A percentile compares a stretch with the other conserved stretches of the same genome.
Evolutionary conservation across 2,329 filamentous ascomycete species (phyloP).

Genomic region (Chrysoporthe austroafricana): DNA sequence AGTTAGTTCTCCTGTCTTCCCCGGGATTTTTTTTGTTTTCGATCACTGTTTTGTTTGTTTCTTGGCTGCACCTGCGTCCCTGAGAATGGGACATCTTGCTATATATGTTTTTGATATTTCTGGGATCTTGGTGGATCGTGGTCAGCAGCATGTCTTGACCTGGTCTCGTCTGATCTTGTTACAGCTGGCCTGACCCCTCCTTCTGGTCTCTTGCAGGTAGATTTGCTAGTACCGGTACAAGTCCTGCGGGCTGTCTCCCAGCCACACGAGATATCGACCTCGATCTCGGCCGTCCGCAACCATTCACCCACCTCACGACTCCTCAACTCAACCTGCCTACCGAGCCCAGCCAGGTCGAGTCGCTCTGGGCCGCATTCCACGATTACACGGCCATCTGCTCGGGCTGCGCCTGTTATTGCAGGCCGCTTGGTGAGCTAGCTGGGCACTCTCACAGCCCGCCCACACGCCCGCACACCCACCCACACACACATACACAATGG

Average conservation of each 20-base stretch:
- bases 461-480: not conserved
- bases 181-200: conserved; percentile 8
- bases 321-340: conserved; percentile 3
- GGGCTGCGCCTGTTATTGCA: conserved; percentile 7
- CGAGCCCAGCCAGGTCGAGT: not conserved
- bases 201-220: conserved; percentile 3
- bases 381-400: not conserved
- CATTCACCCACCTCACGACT: conserved; percentile 6
- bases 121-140: not conserved
- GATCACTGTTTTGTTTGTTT: not conserved
- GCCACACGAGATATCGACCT: conserved; percentile 13
- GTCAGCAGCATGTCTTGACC: not conserved
- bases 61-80: not conserved
- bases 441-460: not conserved
- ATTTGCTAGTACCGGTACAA: conserved; percentile 1
- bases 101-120: not conserved
- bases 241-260: conserved; percentile 10
- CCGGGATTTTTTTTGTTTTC: not conserved
- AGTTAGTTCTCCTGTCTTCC: conserved; percentile 12
- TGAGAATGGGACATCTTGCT: not conserved
- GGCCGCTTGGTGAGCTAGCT: not conserved
- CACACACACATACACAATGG: conserved; percentile 33
- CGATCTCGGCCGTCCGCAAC: not conserved
- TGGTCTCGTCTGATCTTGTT: not conserved
- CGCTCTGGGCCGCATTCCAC: not conserved